Conservation (phyloP, 176 grass and related monocot species). For the Microstegium vimineum region DNA sequence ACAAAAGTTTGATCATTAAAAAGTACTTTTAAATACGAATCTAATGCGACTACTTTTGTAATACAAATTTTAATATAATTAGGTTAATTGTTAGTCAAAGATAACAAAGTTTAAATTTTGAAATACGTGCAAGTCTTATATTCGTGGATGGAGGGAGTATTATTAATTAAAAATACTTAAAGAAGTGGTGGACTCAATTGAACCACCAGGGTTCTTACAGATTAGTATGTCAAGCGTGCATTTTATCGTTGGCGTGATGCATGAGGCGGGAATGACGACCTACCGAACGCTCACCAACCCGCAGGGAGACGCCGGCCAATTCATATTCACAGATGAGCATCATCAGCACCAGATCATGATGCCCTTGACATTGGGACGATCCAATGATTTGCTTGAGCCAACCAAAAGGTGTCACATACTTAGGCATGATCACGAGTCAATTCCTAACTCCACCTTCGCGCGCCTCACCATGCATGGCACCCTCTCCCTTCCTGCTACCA, state of each 20-base stretch:
- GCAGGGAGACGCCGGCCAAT: background rate
- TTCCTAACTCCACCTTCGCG: background rate
- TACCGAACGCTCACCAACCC: background rate
- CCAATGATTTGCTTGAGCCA: background rate
- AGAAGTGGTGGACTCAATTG: too few species aligned
- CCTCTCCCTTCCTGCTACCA: background rate
- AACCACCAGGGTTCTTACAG: too few species aligned
- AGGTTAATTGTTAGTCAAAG: too few species aligned
- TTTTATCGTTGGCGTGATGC: background rate
- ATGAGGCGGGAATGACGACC: background rate
- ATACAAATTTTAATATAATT: too few species aligned
- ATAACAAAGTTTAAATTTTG: too few species aligned
- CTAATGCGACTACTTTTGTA: too few species aligned
- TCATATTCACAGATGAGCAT: background rate
- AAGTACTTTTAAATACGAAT: too few species aligned
- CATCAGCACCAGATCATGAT: background rate
- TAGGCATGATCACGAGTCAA: background rate
- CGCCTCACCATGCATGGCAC: background rate
- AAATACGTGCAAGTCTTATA: too few species aligned
- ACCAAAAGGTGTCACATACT: background rate
- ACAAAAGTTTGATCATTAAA: too few species aligned
- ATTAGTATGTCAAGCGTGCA: background rate
- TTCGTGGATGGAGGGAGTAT: too few species aligned
- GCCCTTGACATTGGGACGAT: background rate
- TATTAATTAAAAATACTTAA: too few species aligned